phyloP scores from a whole-genome alignment of 306 rosid species.

The Macrotyloma uniflorum region DNA sequence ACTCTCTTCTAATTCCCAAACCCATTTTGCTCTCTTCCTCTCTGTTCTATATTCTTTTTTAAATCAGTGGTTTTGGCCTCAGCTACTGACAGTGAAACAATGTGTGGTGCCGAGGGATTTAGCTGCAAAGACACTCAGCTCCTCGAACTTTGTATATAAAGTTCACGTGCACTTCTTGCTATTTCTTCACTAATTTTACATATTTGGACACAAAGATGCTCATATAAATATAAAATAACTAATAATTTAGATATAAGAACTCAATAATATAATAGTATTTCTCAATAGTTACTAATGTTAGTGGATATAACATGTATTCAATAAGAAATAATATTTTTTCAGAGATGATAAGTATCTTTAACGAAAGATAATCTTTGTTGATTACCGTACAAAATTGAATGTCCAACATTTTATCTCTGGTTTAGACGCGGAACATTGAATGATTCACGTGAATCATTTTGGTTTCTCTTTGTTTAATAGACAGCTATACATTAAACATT shows the following conservation, averaged over 20 bases:
- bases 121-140: constrained; percentile 40
- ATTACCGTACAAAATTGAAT: neutral
- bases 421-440: constrained; percentile 25
- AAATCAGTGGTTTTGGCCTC: constrained; percentile 40
- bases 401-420: neutral
- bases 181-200: constrained; percentile 27
- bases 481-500: constrained; percentile 33
- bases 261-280: neutral
- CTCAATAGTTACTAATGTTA: neutral
- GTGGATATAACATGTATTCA: neutral
- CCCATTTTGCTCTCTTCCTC: constrained; percentile 39
- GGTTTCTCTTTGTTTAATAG: constrained; percentile 32
- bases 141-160: constrained; percentile 49
- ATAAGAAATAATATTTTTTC: neutral
- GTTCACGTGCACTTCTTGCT: constrained; percentile 58
- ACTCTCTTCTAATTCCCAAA: constrained; percentile 37
- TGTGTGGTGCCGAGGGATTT: constrained; percentile 39
- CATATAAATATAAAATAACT: constrained; percentile 10
- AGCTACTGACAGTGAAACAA: constrained; percentile 43
- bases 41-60: constrained; percentile 36
- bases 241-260: neutral
- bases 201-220: constrained; percentile 21
- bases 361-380: neutral
- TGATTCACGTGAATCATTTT: constrained; percentile 42
- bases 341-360: too few relatives aligned